Percentiles rank a stretch among this genome's conserved stretches.
Conservation (phyloP, 495 filamentous ascomycete species). For the Cryomyces antarcticus region DNA sequence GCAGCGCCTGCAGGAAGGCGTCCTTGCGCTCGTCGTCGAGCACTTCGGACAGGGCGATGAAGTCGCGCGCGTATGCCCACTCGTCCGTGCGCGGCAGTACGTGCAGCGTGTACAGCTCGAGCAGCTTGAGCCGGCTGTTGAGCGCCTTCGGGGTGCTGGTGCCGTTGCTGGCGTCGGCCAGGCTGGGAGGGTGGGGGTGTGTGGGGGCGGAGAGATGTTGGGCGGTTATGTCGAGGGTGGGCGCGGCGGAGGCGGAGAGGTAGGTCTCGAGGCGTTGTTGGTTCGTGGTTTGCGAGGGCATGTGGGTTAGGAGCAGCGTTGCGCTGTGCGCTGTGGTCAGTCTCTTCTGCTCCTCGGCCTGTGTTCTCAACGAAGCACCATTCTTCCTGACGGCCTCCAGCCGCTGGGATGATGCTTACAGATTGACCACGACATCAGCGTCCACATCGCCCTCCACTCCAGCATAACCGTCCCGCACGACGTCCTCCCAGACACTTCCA, state of each 20-base stretch:
- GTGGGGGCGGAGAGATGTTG: not conserved
- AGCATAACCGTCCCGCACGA: constrained; percentile 66
- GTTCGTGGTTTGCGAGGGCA: constrained; percentile 58
- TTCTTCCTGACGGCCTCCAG: not conserved
- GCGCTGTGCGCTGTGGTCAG: constrained; percentile 30
- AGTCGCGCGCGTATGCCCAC: constrained; percentile 86
- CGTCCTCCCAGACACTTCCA: constrained; percentile 81
- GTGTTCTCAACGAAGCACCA: too few relatives aligned
- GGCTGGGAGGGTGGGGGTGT: not conserved
- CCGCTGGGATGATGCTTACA: constrained; percentile 34
- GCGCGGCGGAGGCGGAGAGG: constrained; percentile 54
- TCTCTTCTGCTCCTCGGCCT: too few relatives aligned
- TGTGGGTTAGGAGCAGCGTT: constrained; percentile 71
- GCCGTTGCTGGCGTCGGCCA: constrained; percentile 23
- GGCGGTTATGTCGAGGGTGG: constrained; percentile 36
- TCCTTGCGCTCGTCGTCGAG: constrained; percentile 87
- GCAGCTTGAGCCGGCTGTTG: constrained; percentile 50
- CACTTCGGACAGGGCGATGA: constrained; percentile 63
- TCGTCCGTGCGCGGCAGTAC: constrained; percentile 76
- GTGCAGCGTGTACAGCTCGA: constrained; percentile 86
- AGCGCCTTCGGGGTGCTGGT: constrained; percentile 58
- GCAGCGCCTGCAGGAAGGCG: constrained; percentile 51
- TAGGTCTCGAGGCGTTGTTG: constrained; percentile 81
- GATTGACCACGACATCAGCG: constrained; percentile 79
- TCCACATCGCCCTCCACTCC: constrained; percentile 80